phyloP scores from a whole-genome alignment of 495 filamentous ascomycete species.

The Lasiosphaeria ovina region DNA sequence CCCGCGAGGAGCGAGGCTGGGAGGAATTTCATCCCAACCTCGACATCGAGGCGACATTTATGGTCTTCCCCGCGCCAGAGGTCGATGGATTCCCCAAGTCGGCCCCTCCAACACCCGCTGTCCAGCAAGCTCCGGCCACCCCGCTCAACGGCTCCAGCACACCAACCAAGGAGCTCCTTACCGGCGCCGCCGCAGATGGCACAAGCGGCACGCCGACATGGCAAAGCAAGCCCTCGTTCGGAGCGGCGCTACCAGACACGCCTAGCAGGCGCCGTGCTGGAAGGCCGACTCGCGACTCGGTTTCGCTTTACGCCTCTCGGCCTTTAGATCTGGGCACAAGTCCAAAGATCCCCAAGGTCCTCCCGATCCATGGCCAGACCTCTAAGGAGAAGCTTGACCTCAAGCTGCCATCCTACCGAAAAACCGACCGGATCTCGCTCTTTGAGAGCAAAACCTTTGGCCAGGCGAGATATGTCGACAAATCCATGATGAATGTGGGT shows the following conservation, averaged over 20 bases:
- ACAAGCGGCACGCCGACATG: slow-evolving; percentile 26
- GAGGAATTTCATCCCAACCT: slow-evolving; percentile 95
- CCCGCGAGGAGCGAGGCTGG: slow-evolving; percentile 92
- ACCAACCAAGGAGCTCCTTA: slow-evolving; percentile 36
- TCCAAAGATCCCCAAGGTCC: slow-evolving; percentile 47
- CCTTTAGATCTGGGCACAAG: slow-evolving; percentile 34
- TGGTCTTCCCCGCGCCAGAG: slow-evolving; percentile 76
- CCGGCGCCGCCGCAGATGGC: slow-evolving; percentile 4
- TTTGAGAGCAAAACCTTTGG: slow-evolving; percentile 57
- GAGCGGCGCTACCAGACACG: slow-evolving; percentile 29
- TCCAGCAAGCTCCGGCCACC: slow-evolving; percentile 19
- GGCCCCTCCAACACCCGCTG: slow-evolving; percentile 43
- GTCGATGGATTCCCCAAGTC: slow-evolving; percentile 66
- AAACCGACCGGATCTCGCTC: slow-evolving; percentile 51
- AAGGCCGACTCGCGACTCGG: slow-evolving; percentile 47
- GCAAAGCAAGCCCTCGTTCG: slow-evolving; percentile 29
- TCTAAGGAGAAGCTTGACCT: slow-evolving; percentile 60
- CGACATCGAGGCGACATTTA: slow-evolving; percentile 76
- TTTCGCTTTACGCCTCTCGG: slow-evolving; percentile 47
- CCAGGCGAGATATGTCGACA: slow-evolving; percentile 68
- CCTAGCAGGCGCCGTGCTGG: slow-evolving; percentile 46
- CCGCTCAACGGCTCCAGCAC: slow-evolving; percentile 36
- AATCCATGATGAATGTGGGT: slow-evolving; percentile 87
- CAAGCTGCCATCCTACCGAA: slow-evolving; percentile 57
- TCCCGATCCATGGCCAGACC: slow-evolving; percentile 54